A percentile compares a stretch with the other conserved stretches of the same genome.
These are phyloP conservation scores for Apiospora kogelbergensis DNA, from an alignment of 2,329 filamentous ascomycete species.

Conservation along the genomic window DNA sequence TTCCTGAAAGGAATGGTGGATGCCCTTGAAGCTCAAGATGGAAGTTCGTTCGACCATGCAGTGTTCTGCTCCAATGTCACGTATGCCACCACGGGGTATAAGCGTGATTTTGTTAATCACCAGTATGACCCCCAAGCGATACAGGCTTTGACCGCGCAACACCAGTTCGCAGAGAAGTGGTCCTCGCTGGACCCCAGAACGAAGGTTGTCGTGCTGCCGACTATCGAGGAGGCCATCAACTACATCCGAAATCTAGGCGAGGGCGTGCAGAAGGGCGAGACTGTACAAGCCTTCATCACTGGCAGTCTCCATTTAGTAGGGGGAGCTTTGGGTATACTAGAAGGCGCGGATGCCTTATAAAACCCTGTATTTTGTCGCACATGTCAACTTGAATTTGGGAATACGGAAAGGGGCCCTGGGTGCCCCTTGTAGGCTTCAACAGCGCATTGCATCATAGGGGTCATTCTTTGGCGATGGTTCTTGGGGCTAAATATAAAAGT, in stretches of 20 bases:
- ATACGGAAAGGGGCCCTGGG: not conserved
- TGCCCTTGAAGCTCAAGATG: slow-evolving; percentile 31
- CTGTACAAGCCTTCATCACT: slow-evolving; percentile 53
- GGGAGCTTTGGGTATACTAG: slow-evolving; percentile 49
- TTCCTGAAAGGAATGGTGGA: slow-evolving; percentile 44
- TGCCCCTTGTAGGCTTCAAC: not conserved
- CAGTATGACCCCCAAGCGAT: slow-evolving; percentile 53
- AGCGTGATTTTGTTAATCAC: slow-evolving; percentile 57
- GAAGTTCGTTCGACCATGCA: slow-evolving; percentile 63
- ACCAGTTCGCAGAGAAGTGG: slow-evolving; percentile 54
- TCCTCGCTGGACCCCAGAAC: slow-evolving; percentile 44
- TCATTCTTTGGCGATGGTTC: not conserved
- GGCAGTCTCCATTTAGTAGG: slow-evolving; percentile 65
- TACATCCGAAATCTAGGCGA: slow-evolving; percentile 40
- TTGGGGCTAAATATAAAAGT: not conserved
- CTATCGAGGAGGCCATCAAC: slow-evolving; percentile 56
- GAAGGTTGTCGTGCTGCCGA: slow-evolving; percentile 47
- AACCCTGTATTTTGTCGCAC: not conserved
- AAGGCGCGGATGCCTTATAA: slow-evolving; percentile 45
- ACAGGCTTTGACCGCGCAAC: slow-evolving; percentile 51
- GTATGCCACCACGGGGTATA: slow-evolving; percentile 50
- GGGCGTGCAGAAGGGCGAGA: slow-evolving; percentile 25
- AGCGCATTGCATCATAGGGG: not conserved
- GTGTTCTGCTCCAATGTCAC: slow-evolving; percentile 82
- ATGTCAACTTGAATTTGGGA: not conserved